Conservation (phyloP, 345 rosid genomes). For the Pistacia vera region DNA sequence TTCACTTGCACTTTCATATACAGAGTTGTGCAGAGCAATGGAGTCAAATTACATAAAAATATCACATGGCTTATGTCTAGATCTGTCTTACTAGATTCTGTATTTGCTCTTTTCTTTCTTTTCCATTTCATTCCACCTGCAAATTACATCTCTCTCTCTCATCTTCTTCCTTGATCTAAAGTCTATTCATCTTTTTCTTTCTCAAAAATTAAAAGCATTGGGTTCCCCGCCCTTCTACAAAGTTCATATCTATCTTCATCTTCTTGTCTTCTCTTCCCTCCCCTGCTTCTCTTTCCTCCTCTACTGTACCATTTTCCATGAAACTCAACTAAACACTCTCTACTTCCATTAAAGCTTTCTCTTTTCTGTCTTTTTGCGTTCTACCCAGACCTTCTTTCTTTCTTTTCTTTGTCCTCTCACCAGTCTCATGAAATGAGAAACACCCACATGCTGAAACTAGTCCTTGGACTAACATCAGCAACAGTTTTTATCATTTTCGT, state of each 20-base stretch:
- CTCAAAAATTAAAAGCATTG: conserved; percentile 14
- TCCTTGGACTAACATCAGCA: conserved; percentile 45
- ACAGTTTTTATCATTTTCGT: conserved; percentile 39
- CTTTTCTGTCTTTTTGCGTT: background rate
- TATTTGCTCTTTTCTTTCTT: conserved; percentile 1
- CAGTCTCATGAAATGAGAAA: conserved; percentile 46
- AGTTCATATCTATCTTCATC: conserved; percentile 35
- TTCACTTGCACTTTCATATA: too few species aligned
- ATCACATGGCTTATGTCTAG: conserved; percentile 22
- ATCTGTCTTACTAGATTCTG: conserved; percentile 23
- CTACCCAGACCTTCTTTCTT: conserved; percentile 32
- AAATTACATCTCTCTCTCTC: background rate
- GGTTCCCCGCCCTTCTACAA: conserved; percentile 31
- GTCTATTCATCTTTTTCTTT: background rate
- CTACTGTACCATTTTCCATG: background rate
- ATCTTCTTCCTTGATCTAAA: conserved; percentile 2
- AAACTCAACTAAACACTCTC: background rate
- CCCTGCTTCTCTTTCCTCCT: background rate
- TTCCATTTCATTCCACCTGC: background rate
- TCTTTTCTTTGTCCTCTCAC: background rate
- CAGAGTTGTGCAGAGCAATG: background rate
- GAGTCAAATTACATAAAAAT: conserved; percentile 1
- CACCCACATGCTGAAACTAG: conserved; percentile 47
- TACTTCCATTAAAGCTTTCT: conserved; percentile 5
- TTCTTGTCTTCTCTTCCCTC: conserved; percentile 20